Percentiles rank a stretch among this genome's conserved stretches.
Evolutionary conservation across 1,284 basidiomycete genomes (phyloP).

Genomic region (Boletellus sp.): DNA sequence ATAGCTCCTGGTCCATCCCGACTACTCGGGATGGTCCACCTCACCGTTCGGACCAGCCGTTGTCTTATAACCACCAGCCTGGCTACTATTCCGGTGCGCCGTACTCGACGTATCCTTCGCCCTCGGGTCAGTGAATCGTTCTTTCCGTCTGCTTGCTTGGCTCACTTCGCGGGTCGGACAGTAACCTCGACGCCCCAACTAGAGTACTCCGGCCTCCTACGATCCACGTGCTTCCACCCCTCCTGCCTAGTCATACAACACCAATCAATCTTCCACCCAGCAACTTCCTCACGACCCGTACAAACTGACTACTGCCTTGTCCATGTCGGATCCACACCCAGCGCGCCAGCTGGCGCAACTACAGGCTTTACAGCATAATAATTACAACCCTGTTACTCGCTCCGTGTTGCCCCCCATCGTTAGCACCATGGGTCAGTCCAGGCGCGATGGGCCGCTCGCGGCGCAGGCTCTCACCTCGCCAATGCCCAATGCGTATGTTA

Average conservation of each 20-base stretch:
- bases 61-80: constrained; percentile 27
- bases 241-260: constrained; percentile 11
- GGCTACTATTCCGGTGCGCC: constrained; percentile 27
- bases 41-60: constrained; percentile 12
- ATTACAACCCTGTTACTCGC: constrained; percentile 11
- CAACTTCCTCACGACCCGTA: constrained; percentile 30
- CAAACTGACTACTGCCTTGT: constrained; percentile 28
- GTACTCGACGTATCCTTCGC: constrained; percentile 11
- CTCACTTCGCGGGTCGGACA: constrained; percentile 11
- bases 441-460: constrained; percentile 23
- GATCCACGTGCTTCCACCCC: constrained; percentile 20
- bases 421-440: constrained; percentile 15
- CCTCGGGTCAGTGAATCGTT: constrained; percentile 24
- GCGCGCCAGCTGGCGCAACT: constrained; percentile 18
- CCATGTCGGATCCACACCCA: constrained; percentile 12
- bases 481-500: constrained; percentile 18
- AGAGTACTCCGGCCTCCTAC: constrained; percentile 10
- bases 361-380: constrained; percentile 11
- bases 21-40: constrained; percentile 19
- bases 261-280: constrained; percentile 14
- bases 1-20: constrained; percentile 30
- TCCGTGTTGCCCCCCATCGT: constrained; percentile 33
- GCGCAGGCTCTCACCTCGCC: constrained; percentile 16
- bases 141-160: not conserved
- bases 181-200: constrained; percentile 13